Base-by-base conservation (phyloP, 768 basidiomycete genomes). In the Lyophyllum decastes region DNA sequence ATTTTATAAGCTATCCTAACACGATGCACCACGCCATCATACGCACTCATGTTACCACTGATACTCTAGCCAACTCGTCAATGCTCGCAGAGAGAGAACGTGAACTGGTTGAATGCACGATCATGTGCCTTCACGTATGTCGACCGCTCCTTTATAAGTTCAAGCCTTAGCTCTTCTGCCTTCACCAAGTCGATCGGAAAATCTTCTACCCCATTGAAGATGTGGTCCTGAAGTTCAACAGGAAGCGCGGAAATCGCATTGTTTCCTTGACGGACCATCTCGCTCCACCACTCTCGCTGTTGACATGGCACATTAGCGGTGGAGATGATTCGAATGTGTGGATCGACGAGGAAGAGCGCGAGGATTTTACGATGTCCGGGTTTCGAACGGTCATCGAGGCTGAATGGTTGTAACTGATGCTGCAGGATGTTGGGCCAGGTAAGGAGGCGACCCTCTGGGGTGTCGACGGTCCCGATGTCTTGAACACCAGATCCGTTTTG, bases 141-240 rank as follows among this genome's bases (percentile, higher is more conserved):
- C 44, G 52, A 61, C 43, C 66, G 48, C 64, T 73, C 69, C 38
- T 66, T 44, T 66, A 71, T 68, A 55, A 72, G 40, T 53, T 64
- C 49, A 4, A 61, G 19, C 51, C 68, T 57, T 19, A 62, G 19
- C 14, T 56, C 45, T 47, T 65, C 61, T 8, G 68, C 68, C 46
- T 65, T 62, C 16, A 64, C 57, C 41, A 61, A 19, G 14, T 48
- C 59, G 17, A 69, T 61, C 21, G 65, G 63, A 44, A 64, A 63
- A 1, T 60, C 58, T 25, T 59, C 63, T 5, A 60, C 61, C 8
- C 61, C 26, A 14, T 51, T 58, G 40, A 55, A 45, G 43, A 67
- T 61, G 30, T 49, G 50, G 35, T 55, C 54, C 54, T 49, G 48
- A 25, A 65, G 44, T 61, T 64, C 71, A 22, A 46, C 47, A 24